phyloP scores from a whole-genome alignment of 2,329 filamentous ascomycete species.

The Fusarium lateritium region DNA sequence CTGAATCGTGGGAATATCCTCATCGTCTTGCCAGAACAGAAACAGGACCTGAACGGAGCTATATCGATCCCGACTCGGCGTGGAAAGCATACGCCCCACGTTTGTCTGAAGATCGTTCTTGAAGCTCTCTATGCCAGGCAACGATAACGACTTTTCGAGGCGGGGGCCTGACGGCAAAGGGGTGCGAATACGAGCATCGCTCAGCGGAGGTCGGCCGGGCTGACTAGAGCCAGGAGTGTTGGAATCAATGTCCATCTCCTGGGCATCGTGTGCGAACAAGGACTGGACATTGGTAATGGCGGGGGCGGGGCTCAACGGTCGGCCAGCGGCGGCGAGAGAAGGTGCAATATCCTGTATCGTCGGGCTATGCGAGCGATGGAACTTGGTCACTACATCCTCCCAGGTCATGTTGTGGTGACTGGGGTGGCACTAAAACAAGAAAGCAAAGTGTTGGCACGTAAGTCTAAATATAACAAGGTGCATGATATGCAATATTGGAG shows the following conservation, averaged over 20 bases:
- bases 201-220: slow-evolving; percentile 57
- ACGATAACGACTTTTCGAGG: slow-evolving; percentile 64
- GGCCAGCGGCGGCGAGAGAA: slow-evolving; percentile 57
- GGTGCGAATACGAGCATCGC: slow-evolving; percentile 67
- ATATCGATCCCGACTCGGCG: slow-evolving; percentile 67
- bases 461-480: slow-evolving; percentile 12
- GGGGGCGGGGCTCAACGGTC: slow-evolving; percentile 64
- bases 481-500: not conserved
- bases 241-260: slow-evolving; percentile 71
- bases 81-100: slow-evolving; percentile 65
- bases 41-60: slow-evolving; percentile 67
- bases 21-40: slow-evolving; percentile 70
- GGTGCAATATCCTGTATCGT: slow-evolving; percentile 65
- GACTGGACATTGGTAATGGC: slow-evolving; percentile 54
- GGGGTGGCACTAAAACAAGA: slow-evolving; percentile 66
- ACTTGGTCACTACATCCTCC: slow-evolving; percentile 71
- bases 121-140: slow-evolving; percentile 66
- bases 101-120: slow-evolving; percentile 68
- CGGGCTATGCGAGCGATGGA: slow-evolving; percentile 67
- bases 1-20: slow-evolving; percentile 58
- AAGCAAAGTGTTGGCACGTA: slow-evolving; percentile 38
- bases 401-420: slow-evolving; percentile 73
- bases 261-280: slow-evolving; percentile 61
- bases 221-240: slow-evolving; percentile 51
- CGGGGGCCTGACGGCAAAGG: slow-evolving; percentile 70